Percentiles rank a stretch among this genome's conserved stretches.
Evolutionary conservation across 192 early-diverging fungal genomes (phyloP).

Genomic region (Coemansia sp.): DNA sequence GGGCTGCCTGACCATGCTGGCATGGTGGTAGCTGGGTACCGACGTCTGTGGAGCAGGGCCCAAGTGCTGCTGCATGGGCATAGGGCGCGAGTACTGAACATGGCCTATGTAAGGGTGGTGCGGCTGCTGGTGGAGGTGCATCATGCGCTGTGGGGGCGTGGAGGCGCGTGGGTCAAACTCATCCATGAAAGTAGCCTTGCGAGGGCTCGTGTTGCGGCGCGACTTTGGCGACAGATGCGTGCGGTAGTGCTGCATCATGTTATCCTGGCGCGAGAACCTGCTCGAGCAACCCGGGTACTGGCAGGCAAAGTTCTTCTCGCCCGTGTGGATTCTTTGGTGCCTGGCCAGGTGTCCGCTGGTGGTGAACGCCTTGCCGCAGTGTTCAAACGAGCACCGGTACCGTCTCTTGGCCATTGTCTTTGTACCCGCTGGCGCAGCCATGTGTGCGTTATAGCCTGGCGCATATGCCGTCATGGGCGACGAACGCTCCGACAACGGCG

Average conservation of each 20-base stretch:
- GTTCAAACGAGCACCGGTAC: conserved; percentile 65
- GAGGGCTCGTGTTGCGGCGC: conserved; percentile 50
- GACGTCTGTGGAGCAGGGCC: conserved; percentile 6
- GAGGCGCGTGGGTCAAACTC: conserved; percentile 2
- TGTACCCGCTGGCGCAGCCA: conserved; percentile 18
- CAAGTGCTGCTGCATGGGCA: conserved; percentile 4
- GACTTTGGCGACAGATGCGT: conserved; percentile 76
- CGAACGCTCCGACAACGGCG: conserved; percentile 16
- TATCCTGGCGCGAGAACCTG: conserved; percentile 77
- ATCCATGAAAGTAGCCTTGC: conserved; percentile 37
- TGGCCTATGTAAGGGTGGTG: conserved; percentile 9
- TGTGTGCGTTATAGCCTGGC: conserved; percentile 9
- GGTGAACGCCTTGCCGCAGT: conserved; percentile 78
- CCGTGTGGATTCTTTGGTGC: conserved; percentile 80
- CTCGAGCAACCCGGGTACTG: conserved; percentile 67
- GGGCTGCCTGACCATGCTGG: neutral
- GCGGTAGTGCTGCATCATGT: conserved; percentile 86
- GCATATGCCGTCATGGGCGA: conserved; percentile 21
- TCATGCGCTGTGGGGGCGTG: neutral
- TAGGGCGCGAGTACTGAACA: conserved; percentile 8
- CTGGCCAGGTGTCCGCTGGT: conserved; percentile 84
- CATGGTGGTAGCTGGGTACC: neutral
- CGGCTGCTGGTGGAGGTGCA: conserved; percentile 8
- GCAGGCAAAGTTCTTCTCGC: conserved; percentile 78
- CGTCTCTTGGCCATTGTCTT: conserved; percentile 64